Conservation (phyloP, 345 rosid species). For the Gossypium arboreum region DNA sequence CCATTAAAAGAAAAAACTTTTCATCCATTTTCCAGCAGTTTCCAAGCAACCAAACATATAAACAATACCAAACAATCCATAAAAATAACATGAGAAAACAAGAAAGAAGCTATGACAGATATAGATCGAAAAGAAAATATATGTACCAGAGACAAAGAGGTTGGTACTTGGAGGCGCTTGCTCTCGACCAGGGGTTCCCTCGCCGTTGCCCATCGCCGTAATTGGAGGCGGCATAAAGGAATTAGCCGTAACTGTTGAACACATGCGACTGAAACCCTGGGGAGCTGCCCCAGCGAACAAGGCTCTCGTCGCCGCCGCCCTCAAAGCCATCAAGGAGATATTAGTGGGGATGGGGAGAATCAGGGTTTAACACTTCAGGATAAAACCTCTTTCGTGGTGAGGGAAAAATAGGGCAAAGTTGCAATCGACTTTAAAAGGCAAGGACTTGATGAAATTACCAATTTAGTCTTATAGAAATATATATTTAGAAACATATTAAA, state of each 20-base stretch:
- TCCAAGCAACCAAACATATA: not conserved
- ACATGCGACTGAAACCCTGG: not conserved
- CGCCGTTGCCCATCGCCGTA: conserved; percentile 8
- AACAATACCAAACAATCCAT: not conserved
- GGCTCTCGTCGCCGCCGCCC: not conserved
- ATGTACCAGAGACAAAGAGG: conserved; percentile 11
- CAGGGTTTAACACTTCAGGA: not conserved
- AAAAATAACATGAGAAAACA: not conserved
- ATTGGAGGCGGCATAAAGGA: conserved; percentile 7
- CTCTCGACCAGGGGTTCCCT: conserved; percentile 13
- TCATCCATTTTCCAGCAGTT: not conserved
- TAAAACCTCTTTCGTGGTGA: not conserved
- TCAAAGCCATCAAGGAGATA: conserved; percentile 2
- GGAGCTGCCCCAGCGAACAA: not conserved
- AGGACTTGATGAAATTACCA: not conserved
- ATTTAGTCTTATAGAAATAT: not conserved
- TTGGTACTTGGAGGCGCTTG: conserved; percentile 14
- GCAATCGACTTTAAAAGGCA: not conserved
- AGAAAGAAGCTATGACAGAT: not conserved
- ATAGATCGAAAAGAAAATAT: not conserved
- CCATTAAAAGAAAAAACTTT: not conserved
- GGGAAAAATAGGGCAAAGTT: not conserved
- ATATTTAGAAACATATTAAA: too few relatives aligned
- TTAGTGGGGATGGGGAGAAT: not conserved
- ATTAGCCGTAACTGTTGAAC: not conserved